Conservation (phyloP, 257 asterid genomes). For the Penstemon newberryi region DNA sequence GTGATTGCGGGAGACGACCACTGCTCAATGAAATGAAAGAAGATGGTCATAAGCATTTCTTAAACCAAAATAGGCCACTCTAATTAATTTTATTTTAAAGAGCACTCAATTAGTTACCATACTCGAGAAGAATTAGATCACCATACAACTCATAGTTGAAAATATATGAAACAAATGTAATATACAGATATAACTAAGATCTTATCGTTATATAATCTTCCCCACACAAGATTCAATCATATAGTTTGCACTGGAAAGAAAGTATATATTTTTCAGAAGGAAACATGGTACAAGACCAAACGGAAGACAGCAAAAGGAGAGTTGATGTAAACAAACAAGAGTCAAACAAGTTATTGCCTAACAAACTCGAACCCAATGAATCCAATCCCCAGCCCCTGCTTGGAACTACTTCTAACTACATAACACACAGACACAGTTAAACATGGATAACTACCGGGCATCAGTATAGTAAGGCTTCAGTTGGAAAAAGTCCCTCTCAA, state of each 20-base stretch:
- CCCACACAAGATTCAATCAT: too few species aligned
- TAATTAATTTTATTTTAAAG: not conserved
- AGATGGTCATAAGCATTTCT: conserved; percentile 16
- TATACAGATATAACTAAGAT: not conserved
- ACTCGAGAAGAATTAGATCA: not conserved
- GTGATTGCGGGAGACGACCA: conserved; percentile 65
- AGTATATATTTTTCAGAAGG: not conserved
- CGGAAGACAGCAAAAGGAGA: not conserved
- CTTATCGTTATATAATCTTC: too few species aligned
- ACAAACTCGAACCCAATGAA: too few species aligned
- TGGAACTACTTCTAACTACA: not conserved
- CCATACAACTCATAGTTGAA: not conserved
- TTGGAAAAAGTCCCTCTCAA: conserved; percentile 94
- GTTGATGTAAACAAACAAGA: too few species aligned
- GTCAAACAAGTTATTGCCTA: too few species aligned
- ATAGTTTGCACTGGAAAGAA: too few species aligned
- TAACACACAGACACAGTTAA: not conserved
- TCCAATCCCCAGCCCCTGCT: not conserved
- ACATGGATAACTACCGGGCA: conserved; percentile 58
- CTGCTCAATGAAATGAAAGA: conserved; percentile 50
- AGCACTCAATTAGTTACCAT: not conserved
- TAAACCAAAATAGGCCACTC: not conserved
- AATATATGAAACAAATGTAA: not conserved
- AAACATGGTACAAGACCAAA: not conserved
- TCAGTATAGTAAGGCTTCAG: conserved; percentile 94